Percentiles rank a stretch among this genome's conserved stretches.
phyloP scores from a whole-genome alignment of 169 alveolate genomes.

The Plasmodium malariae region DNA sequence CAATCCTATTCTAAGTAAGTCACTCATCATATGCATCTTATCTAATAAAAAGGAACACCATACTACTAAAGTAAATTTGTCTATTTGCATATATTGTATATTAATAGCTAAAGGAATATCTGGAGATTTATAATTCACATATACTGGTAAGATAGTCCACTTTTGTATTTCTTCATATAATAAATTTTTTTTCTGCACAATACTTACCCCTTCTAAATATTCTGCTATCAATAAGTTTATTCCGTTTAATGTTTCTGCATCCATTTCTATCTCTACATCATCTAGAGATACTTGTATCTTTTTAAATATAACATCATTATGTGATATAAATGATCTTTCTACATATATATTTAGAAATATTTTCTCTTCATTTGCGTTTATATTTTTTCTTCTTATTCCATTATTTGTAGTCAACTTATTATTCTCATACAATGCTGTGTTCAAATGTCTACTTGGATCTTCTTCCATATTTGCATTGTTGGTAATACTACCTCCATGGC shows the following conservation, averaged over 20 bases:
- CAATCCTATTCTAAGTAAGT: conserved; percentile 87
- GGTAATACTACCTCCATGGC: background rate
- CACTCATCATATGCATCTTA: conserved; percentile 89
- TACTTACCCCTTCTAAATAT: conserved; percentile 65
- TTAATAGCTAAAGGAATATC: conserved; percentile 85
- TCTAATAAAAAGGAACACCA: conserved; percentile 90
- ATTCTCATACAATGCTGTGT: background rate
- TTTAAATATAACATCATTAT: conserved; percentile 85
- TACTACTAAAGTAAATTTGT: conserved; percentile 82
- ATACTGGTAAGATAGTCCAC: conserved; percentile 77
- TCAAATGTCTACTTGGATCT: background rate
- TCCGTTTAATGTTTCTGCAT: conserved; percentile 74
- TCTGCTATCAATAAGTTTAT: conserved; percentile 65
- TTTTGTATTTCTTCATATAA: conserved; percentile 70
- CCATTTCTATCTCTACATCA: conserved; percentile 88
- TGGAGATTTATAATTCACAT: conserved; percentile 79
- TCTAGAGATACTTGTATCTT: conserved; percentile 85
- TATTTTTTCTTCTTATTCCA: conserved; percentile 3
- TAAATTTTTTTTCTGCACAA: conserved; percentile 56
- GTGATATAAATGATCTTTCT: conserved; percentile 86
- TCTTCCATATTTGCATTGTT: too few relatives aligned
- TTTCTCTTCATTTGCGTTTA: conserved; percentile 53
- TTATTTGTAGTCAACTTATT: background rate
- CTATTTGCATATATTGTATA: conserved; percentile 85
- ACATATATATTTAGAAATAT: conserved; percentile 85